Base-by-base conservation (phyloP, 1,139 yeast species). In the Saccharomyces hybrid region DNA sequence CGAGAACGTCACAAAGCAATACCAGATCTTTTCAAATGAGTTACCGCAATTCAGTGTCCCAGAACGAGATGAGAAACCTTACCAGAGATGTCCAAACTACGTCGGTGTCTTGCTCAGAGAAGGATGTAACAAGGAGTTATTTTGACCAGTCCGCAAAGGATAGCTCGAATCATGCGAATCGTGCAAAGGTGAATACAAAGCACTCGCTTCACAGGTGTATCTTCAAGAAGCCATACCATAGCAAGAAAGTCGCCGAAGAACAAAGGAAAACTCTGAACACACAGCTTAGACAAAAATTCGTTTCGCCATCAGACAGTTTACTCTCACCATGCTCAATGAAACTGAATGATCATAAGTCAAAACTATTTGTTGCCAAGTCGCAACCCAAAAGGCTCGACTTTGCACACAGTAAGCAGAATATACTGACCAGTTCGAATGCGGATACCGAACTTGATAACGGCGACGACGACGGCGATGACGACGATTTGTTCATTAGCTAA, bases 321-420 rank as follows among this genome's bases (percentile, higher is more conserved):
- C 69, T 81, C 69, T 79, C 84, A 14, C 86, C 86, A 28, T 79
- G 84, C 61, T 75, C 83, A 3, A 78, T 78, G 55, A 81, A 79
- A 64, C 68, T 81, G 57, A 78, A 69, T 58, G 77, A 77, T 49
- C 81, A 78, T 60, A 78, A 75, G 50, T 59, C 68, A 8, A 64
- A 61, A 56, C 55, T 64, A 47, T 62, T 65, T 57, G 56, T 58
- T 27, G 55, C 64, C 11, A 66, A 64, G 51, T 62, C 66, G 21
- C 62, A 62, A 24, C 70, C 70, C n/a, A 66, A 67, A 8, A 64
- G 61, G 52, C 57, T 67, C 58, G 61, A 59, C 46, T 67, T 66
- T 51, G 58, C 58, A 4, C 44, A 11, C 21, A 19, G 44, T 9
- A 38, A 38, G 12, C 44, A 38, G 11, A 38, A 11, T 16, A 19